Base-by-base conservation (phyloP, 345 rosid species). In the Lenwebbia sp. region DNA sequence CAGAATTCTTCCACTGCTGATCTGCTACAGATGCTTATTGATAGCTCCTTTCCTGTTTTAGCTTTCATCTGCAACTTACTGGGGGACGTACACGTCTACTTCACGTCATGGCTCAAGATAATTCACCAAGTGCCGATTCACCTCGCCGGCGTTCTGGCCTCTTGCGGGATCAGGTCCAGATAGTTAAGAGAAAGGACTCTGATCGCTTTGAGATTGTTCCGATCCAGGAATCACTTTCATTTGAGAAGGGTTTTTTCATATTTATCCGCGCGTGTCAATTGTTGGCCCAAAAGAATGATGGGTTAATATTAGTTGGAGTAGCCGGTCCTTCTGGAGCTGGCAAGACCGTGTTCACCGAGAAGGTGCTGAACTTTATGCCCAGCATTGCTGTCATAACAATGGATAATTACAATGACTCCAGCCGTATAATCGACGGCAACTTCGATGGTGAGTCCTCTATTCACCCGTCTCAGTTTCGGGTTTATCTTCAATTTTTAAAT, bases 281-380 rank as follows among this genome's bases (percentile, higher is more conserved):
- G 50, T 82, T 96, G 91, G 93, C 99, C 84, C 98, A 96, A 88
- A 96, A 96, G 91, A 97, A 96, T 86, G 96, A 95, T 81, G 99
- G 99, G 52, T 83, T 97, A 56, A 93, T 94, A 87, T 90, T 97
- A 88, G 98, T 96, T 84, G 99, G 99, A 47, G 94, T 97, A 74
- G 99, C 99, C 40, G 99, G 99, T 85, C 99, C 99, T 28, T 96
- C 99, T 85, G 99, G 99, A 47, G 99, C 99, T 85, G 99, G 99
- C 28, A 97, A 97, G 88, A 96, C 99, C 8, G 95, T 96, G 47
- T 96, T 97, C 90, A 95, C 99, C 7, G 99, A 97, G 89, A 97
- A 97, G 88, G 90, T 97, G 86, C 94, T 95, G 82, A 94, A 91
- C 86, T 97, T 97, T 84, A 93, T 96, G 98, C 99, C 99, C 74